A percentile compares a stretch with the other conserved stretches of the same genome.
Evolutionary conservation across 257 asterid species (phyloP).

Genomic region (Solanum pimpinellifolium): DNA sequence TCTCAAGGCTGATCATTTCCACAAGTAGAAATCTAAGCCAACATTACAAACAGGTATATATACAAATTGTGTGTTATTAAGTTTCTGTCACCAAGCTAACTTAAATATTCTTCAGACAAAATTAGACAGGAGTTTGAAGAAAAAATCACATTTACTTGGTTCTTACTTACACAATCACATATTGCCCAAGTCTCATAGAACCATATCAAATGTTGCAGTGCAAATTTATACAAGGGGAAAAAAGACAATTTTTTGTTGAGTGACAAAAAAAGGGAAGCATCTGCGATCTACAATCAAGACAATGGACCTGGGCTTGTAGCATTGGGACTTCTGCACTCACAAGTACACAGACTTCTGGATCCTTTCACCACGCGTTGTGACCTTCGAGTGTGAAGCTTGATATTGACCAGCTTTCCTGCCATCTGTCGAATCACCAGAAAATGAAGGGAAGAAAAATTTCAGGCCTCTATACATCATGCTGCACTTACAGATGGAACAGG

Average conservation of each 20-base stretch:
- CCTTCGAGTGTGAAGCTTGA: slow-evolving; percentile 77
- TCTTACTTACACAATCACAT: not conserved
- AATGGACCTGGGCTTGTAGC: slow-evolving; percentile 32
- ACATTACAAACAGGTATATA: not conserved
- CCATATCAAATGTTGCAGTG: not conserved
- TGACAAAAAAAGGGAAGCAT: not conserved
- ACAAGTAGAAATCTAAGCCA: not conserved
- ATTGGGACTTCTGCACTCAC: slow-evolving; percentile 74
- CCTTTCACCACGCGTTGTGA: slow-evolving; percentile 80
- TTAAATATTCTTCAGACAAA: not conserved
- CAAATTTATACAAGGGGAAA: not conserved
- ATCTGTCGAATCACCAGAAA: slow-evolving; percentile 37
- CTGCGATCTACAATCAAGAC: slow-evolving; percentile 15
- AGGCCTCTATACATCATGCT: not conserved
- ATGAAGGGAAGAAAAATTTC: not conserved
- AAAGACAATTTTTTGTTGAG: not conserved
- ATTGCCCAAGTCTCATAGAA: not conserved
- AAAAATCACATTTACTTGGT: not conserved
- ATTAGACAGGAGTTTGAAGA: not conserved
- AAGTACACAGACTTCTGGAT: slow-evolving; percentile 67
- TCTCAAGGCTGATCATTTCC: not conserved
- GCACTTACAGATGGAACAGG: not conserved
- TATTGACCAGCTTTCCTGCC: slow-evolving; percentile 75
- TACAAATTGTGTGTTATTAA: not conserved
- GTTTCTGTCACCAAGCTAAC: not conserved